A percentile compares a stretch with the other conserved stretches of the same genome.
phyloP scores from a whole-genome alignment of 768 basidiomycete genomes.

The Mycena galericulata region DNA sequence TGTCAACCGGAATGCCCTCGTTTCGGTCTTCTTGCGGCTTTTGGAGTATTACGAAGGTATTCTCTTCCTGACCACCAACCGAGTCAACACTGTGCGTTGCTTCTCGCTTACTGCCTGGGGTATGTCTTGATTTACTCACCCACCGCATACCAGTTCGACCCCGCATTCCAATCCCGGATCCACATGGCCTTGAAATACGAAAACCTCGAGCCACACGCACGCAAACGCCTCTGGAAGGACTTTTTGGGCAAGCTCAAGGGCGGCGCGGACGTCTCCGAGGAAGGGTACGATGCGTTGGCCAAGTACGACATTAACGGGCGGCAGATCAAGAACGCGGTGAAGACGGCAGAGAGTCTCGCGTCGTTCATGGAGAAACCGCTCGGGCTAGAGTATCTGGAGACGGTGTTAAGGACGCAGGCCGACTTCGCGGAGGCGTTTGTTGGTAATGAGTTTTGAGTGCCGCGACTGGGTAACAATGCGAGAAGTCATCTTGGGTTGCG shows the following conservation, averaged over 20 bases:
- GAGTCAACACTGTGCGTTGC: slow-evolving; percentile 18
- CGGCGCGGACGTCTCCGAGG: slow-evolving; percentile 33
- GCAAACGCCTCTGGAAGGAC: slow-evolving; percentile 29
- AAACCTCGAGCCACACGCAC: slow-evolving; percentile 15
- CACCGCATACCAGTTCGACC: slow-evolving; percentile 10
- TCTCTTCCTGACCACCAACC: slow-evolving; percentile 36
- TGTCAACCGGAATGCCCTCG: slow-evolving; percentile 37
- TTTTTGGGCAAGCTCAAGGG: slow-evolving; percentile 24
- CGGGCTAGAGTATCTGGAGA: slow-evolving; percentile 43
- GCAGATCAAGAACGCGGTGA: slow-evolving; percentile 36
- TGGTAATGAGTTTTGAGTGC: slow-evolving; percentile 18
- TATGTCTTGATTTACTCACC: neutral
- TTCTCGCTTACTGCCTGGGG: no score
- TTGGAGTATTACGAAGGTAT: slow-evolving; percentile 37
- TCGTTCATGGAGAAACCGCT: slow-evolving; percentile 42
- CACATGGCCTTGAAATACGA: slow-evolving; percentile 33
- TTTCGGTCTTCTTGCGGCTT: slow-evolving; percentile 37
- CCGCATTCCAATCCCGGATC: slow-evolving; percentile 33
- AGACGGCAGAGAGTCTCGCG: slow-evolving; percentile 34
- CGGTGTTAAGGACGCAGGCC: slow-evolving; percentile 51
- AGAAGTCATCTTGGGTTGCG: no score
- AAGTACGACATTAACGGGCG: slow-evolving; percentile 31
- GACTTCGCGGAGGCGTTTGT: slow-evolving; percentile 42
- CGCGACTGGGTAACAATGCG: no score
- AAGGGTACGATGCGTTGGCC: slow-evolving; percentile 25